Base-by-base conservation (phyloP, 2,329 filamentous ascomycete species). In the Pseudogymnoascus sp. region DNA sequence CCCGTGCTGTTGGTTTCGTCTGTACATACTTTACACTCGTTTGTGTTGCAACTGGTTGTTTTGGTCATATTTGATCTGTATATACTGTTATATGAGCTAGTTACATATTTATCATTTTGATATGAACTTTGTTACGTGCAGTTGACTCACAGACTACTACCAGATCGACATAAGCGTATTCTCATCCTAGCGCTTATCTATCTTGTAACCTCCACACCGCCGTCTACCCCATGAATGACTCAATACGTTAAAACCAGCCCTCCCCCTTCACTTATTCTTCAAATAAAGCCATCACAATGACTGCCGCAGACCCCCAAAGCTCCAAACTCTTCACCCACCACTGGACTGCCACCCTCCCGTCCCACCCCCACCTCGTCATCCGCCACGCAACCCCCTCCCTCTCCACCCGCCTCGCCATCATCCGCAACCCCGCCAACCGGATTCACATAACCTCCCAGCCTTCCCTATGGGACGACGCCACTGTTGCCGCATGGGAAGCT, bases 331-430 rank as follows among this genome's bases (percentile, higher is more conserved):
- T 76, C 63, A 76, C 76, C 11, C 68, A 73, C 38, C 72, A 76
- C 67, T 74, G 71, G 58, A 75, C 76, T 60, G 76, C 78, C 14
- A 69, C 78, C 0, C 76, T 82, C 64, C 73, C 83, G 3, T 78
- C 78, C 0, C 81, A 80, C 8, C 74, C 83, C 0, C 76, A 78
- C 0, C 71, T 74, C 14, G 72, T 80, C 20, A 81, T 84, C 67
- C 68, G 69, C 2, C 79, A 77, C 61, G 76, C 81, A 3, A 81
- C 79, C 30, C 73, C 74, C 11, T 78, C 81, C 57, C 80, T 81
- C 62, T 66, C 75, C 11, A 74, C 73, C 1, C 73, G 75, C 14
- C 65, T 79, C 14, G 76, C 76, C 0, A 81, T 83, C 54, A 34
- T 60, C 35, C 60, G 25, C 18, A 50, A 63, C 18, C 63, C 63